phyloP scores from a whole-genome alignment of 2,329 filamentous ascomycete species.

The Ilyonectria robusta region DNA sequence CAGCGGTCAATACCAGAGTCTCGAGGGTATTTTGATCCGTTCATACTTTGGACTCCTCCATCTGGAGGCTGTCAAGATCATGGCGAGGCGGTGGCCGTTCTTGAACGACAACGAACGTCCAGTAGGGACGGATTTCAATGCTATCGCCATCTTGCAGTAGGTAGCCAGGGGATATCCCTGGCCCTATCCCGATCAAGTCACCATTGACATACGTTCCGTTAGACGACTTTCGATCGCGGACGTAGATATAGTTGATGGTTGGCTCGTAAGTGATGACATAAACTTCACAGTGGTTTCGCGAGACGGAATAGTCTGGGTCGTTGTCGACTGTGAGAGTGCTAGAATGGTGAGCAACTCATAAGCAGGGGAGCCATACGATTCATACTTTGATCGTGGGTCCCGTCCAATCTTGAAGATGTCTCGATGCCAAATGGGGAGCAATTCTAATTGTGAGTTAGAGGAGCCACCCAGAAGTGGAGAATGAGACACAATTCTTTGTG shows the following conservation, averaged over 20 bases:
- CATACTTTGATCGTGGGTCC: conserved; percentile 53
- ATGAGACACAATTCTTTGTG: conserved; percentile 6
- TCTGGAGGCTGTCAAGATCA: conserved; percentile 50
- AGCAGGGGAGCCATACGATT: neutral
- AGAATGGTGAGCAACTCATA: conserved; percentile 15
- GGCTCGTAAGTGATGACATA: conserved; percentile 68
- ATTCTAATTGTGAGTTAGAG: conserved; percentile 38
- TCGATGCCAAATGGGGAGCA: conserved; percentile 49
- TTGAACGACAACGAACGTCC: conserved; percentile 55
- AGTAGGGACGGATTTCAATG: conserved; percentile 59
- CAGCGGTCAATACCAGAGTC: neutral
- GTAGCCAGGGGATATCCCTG: conserved; percentile 57
- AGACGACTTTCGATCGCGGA: conserved; percentile 68
- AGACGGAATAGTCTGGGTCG: conserved; percentile 58
- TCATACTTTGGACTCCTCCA: conserved; percentile 52
- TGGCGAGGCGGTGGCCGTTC: conserved; percentile 39
- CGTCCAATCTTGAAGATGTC: conserved; percentile 55
- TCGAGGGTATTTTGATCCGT: too few relatives aligned
- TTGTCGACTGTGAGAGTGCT: conserved; percentile 58
- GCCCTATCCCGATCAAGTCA: conserved; percentile 57
- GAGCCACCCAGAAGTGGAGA: conserved; percentile 27
- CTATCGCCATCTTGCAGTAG: conserved; percentile 66
- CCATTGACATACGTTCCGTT: conserved; percentile 69
- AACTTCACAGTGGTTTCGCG: conserved; percentile 68
- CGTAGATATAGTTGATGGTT: conserved; percentile 63